Conservation (phyloP, 73 alveolate genomes). For the Paramecium biaurelia region DNA sequence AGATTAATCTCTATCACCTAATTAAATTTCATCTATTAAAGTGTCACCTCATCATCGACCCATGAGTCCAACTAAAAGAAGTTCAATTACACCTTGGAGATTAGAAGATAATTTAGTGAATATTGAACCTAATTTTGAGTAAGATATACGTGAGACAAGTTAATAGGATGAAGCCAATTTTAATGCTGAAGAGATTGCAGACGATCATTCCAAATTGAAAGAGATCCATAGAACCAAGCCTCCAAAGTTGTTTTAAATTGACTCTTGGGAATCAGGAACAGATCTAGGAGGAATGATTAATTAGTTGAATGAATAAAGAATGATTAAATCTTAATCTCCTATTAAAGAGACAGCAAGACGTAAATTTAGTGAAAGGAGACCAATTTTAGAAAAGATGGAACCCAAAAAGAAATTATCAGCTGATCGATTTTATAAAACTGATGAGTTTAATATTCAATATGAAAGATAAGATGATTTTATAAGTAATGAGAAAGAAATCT, state of each 20-base stretch:
- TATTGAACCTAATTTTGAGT: not conserved
- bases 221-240: not conserved
- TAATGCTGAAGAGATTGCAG: conserved; percentile 4
- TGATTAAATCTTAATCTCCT: not conserved
- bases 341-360: not conserved
- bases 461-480: not conserved
- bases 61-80: not conserved
- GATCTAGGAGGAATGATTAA: conserved; percentile 24
- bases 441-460: not conserved
- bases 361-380: not conserved
- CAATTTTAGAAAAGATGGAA: conserved; percentile 5
- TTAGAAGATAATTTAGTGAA: not conserved
- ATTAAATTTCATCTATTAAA: not conserved
- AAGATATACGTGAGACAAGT: not conserved
- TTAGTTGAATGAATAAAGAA: not conserved
- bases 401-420: conserved; percentile 18
- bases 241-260: not conserved
- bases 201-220: conserved; percentile 16
- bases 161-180: conserved; percentile 35
- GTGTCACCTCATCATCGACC: not conserved
- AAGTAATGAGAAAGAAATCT: not conserved
- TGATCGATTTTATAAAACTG: not conserved
- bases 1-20: not conserved
- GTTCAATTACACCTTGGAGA: not conserved
- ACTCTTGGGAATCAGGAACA: not conserved